Conservation (phyloP, 495 filamentous ascomycete genomes). For the Podospora pseudocomata region DNA sequence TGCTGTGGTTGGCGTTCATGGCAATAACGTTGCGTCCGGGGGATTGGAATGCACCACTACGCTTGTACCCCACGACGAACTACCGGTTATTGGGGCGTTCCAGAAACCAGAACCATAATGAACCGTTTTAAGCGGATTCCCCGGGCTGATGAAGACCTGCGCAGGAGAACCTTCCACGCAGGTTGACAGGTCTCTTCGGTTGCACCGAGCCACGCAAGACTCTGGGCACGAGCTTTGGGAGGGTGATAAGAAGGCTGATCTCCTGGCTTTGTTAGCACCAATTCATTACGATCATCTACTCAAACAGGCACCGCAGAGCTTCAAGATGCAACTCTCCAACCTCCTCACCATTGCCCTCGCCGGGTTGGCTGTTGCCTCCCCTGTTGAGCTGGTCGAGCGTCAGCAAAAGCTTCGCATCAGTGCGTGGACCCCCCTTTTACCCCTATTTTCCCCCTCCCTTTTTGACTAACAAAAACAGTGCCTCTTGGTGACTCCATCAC, state of each 20-base stretch:
- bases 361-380: not conserved
- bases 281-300: not conserved
- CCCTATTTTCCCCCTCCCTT: not conserved
- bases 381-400: not conserved
- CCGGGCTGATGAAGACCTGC: not conserved
- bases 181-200: not conserved
- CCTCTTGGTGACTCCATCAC: slow-evolving; percentile 42
- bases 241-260: not conserved
- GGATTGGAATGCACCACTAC: not conserved
- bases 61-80: not conserved
- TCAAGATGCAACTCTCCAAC: not conserved
- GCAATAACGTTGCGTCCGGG: not conserved
- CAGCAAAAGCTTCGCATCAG: slow-evolving; percentile 13
- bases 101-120: not conserved
- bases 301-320: not conserved
- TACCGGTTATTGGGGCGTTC: not conserved
- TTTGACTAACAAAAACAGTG: slow-evolving; percentile 27
- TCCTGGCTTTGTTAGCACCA: not conserved
- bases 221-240: not conserved
- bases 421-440: not conserved
- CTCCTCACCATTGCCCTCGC: not conserved
- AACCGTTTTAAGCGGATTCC: slow-evolving; percentile 1
- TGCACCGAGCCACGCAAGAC: not conserved
- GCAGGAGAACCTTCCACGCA: not conserved
- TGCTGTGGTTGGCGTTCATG: not conserved